phyloP scores from a whole-genome alignment of 768 basidiomycete genomes.

The Brasilioporus rufonigricans region DNA sequence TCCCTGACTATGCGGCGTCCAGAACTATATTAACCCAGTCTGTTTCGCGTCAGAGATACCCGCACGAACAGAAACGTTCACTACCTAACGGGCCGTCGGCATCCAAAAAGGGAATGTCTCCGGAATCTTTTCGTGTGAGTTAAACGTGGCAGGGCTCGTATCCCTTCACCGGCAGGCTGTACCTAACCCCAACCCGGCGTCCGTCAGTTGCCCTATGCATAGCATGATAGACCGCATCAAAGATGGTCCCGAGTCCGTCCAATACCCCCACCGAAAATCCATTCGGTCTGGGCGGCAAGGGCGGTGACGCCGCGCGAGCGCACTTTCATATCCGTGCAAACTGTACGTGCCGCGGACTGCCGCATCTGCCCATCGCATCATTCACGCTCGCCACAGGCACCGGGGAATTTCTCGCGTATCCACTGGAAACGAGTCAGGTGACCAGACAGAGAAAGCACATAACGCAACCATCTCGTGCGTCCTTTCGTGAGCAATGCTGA shows the following conservation, averaged over 20 bases:
- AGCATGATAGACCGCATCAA: neutral
- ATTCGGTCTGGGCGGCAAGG: neutral
- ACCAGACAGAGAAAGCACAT: no score
- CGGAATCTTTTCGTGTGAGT: neutral
- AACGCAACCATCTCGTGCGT: no score
- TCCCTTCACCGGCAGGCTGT: neutral
- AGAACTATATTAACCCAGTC: neutral
- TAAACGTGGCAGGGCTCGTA: neutral
- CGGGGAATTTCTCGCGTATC: constrained; percentile 25
- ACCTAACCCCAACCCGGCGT: neutral
- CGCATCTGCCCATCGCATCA: constrained; percentile 23
- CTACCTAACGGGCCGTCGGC: neutral
- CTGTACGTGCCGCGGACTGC: constrained; percentile 25
- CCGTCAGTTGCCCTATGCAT: constrained; percentile 3
- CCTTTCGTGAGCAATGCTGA: no score
- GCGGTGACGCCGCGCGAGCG: constrained; percentile 15
- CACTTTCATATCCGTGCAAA: constrained; percentile 33
- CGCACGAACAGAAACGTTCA: neutral
- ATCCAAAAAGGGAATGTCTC: constrained; percentile 5
- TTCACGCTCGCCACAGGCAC: constrained; percentile 30
- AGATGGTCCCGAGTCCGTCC: neutral
- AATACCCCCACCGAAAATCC: neutral
- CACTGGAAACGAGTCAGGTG: constrained; percentile 23
- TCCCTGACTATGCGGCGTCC: neutral
- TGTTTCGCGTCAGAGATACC: constrained; percentile 1